A percentile compares a stretch with the other conserved stretches of the same genome.
These are phyloP conservation scores for Myxozyma vanderwaltii DNA, from an alignment of 805 yeast genomes.

Conservation along the genomic window DNA sequence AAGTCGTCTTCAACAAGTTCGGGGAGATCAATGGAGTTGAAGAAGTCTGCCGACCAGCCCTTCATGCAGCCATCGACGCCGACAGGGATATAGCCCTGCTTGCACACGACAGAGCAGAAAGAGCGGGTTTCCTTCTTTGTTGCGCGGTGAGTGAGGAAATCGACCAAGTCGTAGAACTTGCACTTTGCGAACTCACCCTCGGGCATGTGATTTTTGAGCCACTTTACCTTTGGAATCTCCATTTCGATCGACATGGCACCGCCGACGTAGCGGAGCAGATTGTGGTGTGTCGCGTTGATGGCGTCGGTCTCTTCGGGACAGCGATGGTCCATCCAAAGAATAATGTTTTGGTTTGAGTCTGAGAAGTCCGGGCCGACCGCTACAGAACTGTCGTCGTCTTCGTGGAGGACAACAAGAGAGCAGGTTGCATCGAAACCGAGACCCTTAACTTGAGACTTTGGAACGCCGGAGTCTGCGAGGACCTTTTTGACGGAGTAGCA, in stretches of 20 bases:
- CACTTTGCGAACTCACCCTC: slow-evolving; percentile 56
- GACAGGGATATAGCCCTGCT: slow-evolving; percentile 89
- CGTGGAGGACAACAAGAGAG: slow-evolving; percentile 80
- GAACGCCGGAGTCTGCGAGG: slow-evolving; percentile 72
- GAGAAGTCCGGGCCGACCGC: slow-evolving; percentile 86
- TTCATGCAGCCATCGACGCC: slow-evolving; percentile 84
- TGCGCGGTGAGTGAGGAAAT: slow-evolving; percentile 87
- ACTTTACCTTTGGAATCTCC: slow-evolving; percentile 96
- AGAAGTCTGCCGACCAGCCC: slow-evolving; percentile 89
- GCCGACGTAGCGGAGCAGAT: slow-evolving; percentile 86
- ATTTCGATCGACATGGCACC: slow-evolving; percentile 97
- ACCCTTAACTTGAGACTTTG: slow-evolving; percentile 69
- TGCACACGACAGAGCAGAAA: slow-evolving; percentile 88
- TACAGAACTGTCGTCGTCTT: slow-evolving; percentile 65
- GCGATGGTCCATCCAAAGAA: slow-evolving; percentile 98
- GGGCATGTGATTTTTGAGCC: slow-evolving; percentile 88
- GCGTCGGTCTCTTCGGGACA: slow-evolving; percentile 78
- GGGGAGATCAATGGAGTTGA: slow-evolving; percentile 65
- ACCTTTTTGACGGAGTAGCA: slow-evolving; percentile 79
- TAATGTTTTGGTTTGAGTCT: slow-evolving; percentile 74
- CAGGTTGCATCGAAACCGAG: slow-evolving; percentile 98
- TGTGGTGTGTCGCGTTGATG: slow-evolving; percentile 79
- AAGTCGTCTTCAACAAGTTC: slow-evolving; percentile 80
- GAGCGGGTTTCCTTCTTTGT: slow-evolving; percentile 86
- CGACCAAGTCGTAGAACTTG: slow-evolving; percentile 91